Evolutionary conservation across 2,329 filamentous ascomycete genomes (phyloP), one percentile per base, ranked within the genome.

Genomic region (Epicoccum nigrum): DNA sequence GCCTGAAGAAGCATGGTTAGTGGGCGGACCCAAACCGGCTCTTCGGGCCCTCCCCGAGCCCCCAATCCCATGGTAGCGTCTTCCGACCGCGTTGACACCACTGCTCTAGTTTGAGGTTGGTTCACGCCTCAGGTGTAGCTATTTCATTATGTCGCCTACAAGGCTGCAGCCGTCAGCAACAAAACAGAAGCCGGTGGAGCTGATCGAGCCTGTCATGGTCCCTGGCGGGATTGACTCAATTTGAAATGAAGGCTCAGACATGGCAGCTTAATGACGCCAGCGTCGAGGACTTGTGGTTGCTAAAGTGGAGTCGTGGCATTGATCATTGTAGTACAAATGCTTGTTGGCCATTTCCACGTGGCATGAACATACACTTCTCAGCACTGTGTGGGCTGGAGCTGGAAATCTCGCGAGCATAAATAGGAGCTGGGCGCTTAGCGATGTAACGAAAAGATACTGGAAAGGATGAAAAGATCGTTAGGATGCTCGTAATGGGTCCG

Each of bases 61-160:
- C 55, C 62, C 60, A 55, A 54, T 58, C 47, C 47, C 55, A 59
- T 52, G 59, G 59, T 61, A 63, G 60, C 59, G 59, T 51, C 45
- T 56, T 43, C 52, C 45, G 42, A 56, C 41, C 54, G 45, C 53
- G 27, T 62, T 54, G 47, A 60, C 49, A 46, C 43, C 38, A 39
- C 23, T 45, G 15, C 30, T 54, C n/a, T 48, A 44, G 40, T 25
- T 41, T 25, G 6, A 43, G 17, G 28, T 31, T 49, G 17, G 45
- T 31, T 43, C 45, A 53, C 51, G 53, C 53, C 51, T 56, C 56
- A 58, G 51, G 20, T 55, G 30, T 37, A 30, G 40, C 40, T 41
- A 15, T 49, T 21, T 25, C 30, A 43, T 13, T 44, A 20, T 35
- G 39, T 44, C 19, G 13, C 32, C 20, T 11, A 35, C n/a, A 35